These are phyloP conservation scores for Talaromyces borbonicus DNA, from an alignment of 495 filamentous ascomycete species.

Conservation along the genomic window DNA sequence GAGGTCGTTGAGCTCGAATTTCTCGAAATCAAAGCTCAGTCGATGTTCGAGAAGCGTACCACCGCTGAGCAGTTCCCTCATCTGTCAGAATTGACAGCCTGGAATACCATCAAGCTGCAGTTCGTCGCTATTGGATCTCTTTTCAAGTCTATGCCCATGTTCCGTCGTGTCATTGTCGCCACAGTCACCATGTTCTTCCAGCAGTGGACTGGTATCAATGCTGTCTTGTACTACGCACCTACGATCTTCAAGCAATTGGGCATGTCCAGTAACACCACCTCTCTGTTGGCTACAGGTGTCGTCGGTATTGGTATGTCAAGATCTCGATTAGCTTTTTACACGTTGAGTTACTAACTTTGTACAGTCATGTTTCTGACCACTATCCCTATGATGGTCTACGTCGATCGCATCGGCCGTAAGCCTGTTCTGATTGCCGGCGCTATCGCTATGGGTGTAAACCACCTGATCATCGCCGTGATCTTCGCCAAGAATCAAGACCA, in stretches of 20 bases:
- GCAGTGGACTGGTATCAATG: slow-evolving; percentile 66
- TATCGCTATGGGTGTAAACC: slow-evolving; percentile 51
- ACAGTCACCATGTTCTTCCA: slow-evolving; percentile 59
- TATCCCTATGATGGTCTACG: slow-evolving; percentile 57
- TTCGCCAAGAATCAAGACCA: slow-evolving; percentile 49
- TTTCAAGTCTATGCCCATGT: slow-evolving; percentile 60
- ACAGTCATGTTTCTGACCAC: slow-evolving; percentile 45
- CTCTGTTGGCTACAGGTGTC: slow-evolving; percentile 60
- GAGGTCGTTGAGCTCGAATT: slow-evolving; percentile 68
- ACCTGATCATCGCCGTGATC: slow-evolving; percentile 62
- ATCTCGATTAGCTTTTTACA: slow-evolving; percentile 10
- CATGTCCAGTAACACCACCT: slow-evolving; percentile 43
- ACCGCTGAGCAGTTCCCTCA: slow-evolving; percentile 60
- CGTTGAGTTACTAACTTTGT: too few species aligned
- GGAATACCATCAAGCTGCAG: slow-evolving; percentile 56
- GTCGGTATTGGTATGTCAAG: slow-evolving; percentile 56
- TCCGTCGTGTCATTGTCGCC: slow-evolving; percentile 58
- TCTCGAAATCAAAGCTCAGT: slow-evolving; percentile 70
- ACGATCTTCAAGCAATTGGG: slow-evolving; percentile 58
- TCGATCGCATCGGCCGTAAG: slow-evolving; percentile 58
- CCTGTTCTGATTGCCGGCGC: slow-evolving; percentile 55
- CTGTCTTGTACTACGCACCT: slow-evolving; percentile 58
- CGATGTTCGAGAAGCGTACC: slow-evolving; percentile 61
- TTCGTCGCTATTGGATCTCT: slow-evolving; percentile 57
- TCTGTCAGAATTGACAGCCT: slow-evolving; percentile 45